These are phyloP conservation scores for Cryomyces minteri DNA, from an alignment of 495 filamentous ascomycete species.

Conservation along the genomic window DNA sequence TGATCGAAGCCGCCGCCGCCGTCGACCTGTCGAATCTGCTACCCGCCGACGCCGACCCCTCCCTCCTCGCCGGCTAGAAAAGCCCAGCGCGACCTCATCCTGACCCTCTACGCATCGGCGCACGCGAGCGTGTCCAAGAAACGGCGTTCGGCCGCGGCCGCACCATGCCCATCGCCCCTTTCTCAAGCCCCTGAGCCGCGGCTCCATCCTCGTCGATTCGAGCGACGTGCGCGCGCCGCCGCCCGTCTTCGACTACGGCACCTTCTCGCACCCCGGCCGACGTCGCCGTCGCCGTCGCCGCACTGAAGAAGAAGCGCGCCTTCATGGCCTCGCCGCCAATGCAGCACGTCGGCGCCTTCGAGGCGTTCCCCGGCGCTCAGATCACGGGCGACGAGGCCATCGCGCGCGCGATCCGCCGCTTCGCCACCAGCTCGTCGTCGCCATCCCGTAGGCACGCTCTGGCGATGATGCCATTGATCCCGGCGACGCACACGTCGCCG, in stretches of 20 bases:
- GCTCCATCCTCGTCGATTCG: slow-evolving; percentile 7
- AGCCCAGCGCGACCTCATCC: slow-evolving; percentile 8
- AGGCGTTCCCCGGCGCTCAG: slow-evolving; percentile 10
- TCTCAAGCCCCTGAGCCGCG: slow-evolving; percentile 10
- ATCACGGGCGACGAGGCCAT: slow-evolving; percentile 11
- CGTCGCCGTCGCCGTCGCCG: slow-evolving; percentile 20
- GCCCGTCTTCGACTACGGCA: slow-evolving; percentile 12
- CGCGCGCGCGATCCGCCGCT: no score
- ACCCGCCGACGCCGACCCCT: slow-evolving; percentile 15
- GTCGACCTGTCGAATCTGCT: slow-evolving; percentile 19
- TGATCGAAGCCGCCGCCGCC: slow-evolving; percentile 16
- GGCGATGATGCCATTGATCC: slow-evolving; percentile 33
- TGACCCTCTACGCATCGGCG: neutral
- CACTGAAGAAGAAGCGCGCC: slow-evolving; percentile 17
- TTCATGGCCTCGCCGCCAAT: slow-evolving; percentile 19
- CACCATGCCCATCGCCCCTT: slow-evolving; percentile 12
- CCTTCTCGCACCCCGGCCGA: slow-evolving; percentile 25
- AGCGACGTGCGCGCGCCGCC: slow-evolving; percentile 6
- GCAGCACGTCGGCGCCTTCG: slow-evolving; percentile 16
- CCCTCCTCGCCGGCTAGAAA: slow-evolving; percentile 22
- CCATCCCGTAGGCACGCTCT: no score
- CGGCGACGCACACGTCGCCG: slow-evolving; percentile 29
- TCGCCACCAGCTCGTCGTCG: no score
- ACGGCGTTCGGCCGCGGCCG: neutral
- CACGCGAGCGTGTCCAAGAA: neutral